Evolutionary conservation across 768 basidiomycete species (phyloP), one percentile per base, ranked within the genome.

Genomic region (Pleurotus citrinopileatus): DNA sequence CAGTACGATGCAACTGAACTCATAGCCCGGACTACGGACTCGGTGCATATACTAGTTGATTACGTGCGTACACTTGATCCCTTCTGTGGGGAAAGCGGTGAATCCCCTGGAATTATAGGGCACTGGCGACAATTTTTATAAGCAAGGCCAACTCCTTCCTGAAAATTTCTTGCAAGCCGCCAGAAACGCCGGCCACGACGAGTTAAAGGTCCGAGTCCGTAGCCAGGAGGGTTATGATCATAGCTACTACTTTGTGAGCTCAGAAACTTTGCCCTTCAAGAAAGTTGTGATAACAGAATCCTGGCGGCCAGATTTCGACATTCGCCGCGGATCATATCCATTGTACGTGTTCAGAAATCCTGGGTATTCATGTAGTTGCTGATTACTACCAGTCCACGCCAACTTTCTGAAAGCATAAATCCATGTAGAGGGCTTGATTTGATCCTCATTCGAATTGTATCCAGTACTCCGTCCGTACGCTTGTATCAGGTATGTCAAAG

Each of bases 331-430:
- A 94, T 60, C 96, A 99, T 63, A 77, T 98, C 59, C 87, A 86
- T 50, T 98, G 91, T 91, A 58, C 69, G 89, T 72, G 53, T 12
- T 37, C 47, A 9, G 57, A 48, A 6, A 59, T 27, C 8, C 17
- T 50, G 25, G 32, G 53, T 20, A 40, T 57, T 8, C 23, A 22
- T 56, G 63, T 48, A 55, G 69, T 40, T 56, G n/a, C n/a, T n/a
- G n/a, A n/a, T n/a, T n/a, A n/a, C n/a, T n/a, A n/a, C n/a, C n/a
- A 86, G 96, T 87, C 76, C 95, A 98, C 59, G 91, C 93, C 22
- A 87, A 89, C 64, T 88, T 88, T 70, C 75, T 98, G 59, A 92
- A 91, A 63, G 86, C 86, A 17, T 90, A 61, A 70, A 19, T n/a
- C 42, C 26, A 26, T n/a, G n/a, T n/a, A n/a, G n/a, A n/a, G n/a